Evolutionary conservation across 768 basidiomycete species (phyloP).

Genomic region (Suillus tomentosus): DNA sequence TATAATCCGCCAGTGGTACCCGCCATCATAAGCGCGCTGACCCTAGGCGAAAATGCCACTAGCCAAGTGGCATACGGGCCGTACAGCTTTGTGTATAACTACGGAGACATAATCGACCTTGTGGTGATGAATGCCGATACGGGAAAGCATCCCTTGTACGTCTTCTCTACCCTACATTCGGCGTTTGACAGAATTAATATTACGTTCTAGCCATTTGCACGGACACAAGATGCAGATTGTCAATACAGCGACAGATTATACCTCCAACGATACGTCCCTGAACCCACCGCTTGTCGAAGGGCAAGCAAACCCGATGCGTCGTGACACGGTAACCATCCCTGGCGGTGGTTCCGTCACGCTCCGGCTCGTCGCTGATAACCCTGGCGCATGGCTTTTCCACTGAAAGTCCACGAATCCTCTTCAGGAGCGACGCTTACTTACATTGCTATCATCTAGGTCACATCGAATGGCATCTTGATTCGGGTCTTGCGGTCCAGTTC

Average conservation of each 20-base stretch:
- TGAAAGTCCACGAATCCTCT: constrained; percentile 45
- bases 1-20: constrained; percentile 75
- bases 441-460: constrained; percentile 49
- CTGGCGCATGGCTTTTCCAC: constrained; percentile 87
- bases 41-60: constrained; percentile 74
- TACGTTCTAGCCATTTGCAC: constrained; percentile 75
- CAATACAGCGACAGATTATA: constrained; percentile 67
- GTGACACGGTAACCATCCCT: constrained; percentile 85
- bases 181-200: constrained; percentile 2
- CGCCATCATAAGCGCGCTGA: constrained; percentile 72
- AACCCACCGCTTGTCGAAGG: constrained; percentile 82
- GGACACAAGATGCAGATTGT: constrained; percentile 89
- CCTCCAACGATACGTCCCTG: constrained; percentile 68
- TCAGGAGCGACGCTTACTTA: constrained; percentile 1
- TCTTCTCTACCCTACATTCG: constrained; percentile 14
- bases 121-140: constrained; percentile 71
- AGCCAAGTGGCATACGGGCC: constrained; percentile 76
- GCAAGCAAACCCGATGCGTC: constrained; percentile 85
- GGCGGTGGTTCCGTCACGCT: constrained; percentile 68
- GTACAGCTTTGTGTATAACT: constrained; percentile 71
- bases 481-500: constrained; percentile 83
- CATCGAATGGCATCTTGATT: constrained; percentile 85
- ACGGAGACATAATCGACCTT: constrained; percentile 76
- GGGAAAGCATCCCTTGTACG: constrained; percentile 85
- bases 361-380: constrained; percentile 86